Base-by-base conservation (phyloP, 2,329 filamentous ascomycete genomes). In the Sporothrix sp. region DNA sequence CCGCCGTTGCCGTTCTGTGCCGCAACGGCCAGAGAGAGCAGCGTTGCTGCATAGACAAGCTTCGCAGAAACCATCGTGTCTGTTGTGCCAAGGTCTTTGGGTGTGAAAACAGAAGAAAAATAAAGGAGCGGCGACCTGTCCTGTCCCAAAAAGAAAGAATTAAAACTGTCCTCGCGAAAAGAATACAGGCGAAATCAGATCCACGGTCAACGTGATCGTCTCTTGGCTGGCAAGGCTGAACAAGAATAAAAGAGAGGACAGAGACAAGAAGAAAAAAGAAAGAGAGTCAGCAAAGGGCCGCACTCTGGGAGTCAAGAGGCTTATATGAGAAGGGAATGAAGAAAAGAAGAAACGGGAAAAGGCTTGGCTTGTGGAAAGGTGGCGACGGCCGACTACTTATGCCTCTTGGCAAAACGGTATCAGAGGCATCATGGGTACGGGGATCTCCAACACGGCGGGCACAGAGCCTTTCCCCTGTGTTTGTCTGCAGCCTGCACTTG, bases 161-260 rank as follows among this genome's bases (percentile, higher is more conserved):
- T 20, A 20, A 50, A 44, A 38, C 44, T 40, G 42, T 32, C 52
- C 39, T 54, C 48, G 20, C 27, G 32, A 52, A 48, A 54, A 53
- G 52, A 58, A 53, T 50, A 53, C 52, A 53, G 47, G 40, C 48
- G 45, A 54, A 54, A 54, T 44, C 18, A 58, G 60, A 62, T 58
- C 44, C 58, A 64, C 62, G 62, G 54, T 64, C 62, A 63, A 64
- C 62, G 62, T 61, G 62, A 60, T 61, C 59, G 57, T 58, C 54
- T 60, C 57, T 61, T 59, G 57, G 54, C 59, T 59, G 52, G 58
- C 57, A 60, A 59, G 58, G 53, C 53, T 52, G 55, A 54, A 54
- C 51, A 56, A 54, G 51, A 52, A 47, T 35, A 51, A 55, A 47
- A 52, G 40, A 52, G 44, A 54, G 45, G 35, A 52, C 42, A 53